Conservation (phyloP, 2,329 filamentous ascomycete species). For the Hansfordia pulvinata region DNA sequence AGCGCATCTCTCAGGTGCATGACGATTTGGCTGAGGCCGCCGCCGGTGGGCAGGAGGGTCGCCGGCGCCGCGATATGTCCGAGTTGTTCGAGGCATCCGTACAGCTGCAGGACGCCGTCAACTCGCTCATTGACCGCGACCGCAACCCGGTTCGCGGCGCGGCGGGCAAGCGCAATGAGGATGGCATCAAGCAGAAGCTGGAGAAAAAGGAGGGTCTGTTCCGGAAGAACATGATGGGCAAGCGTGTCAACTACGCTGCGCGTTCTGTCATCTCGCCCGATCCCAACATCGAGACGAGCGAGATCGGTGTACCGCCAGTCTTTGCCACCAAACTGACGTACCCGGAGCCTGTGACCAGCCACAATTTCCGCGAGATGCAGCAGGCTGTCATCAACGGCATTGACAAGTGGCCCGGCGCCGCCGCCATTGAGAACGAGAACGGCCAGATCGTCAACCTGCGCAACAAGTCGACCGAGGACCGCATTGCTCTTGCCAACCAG, state of each 20-base stretch:
- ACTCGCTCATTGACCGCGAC: slow-evolving; percentile 82
- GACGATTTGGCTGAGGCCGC: slow-evolving; percentile 47
- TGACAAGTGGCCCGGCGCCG: slow-evolving; percentile 86
- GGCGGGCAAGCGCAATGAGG: slow-evolving; percentile 66
- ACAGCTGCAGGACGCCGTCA: slow-evolving; percentile 76
- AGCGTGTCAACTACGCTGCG: slow-evolving; percentile 96
- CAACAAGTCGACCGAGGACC: slow-evolving; percentile 78
- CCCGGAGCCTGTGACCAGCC: slow-evolving; percentile 90
- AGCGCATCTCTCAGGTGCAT: slow-evolving; percentile 60
- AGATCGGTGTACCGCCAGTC: slow-evolving; percentile 96
- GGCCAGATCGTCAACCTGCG: slow-evolving; percentile 81
- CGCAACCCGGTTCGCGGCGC: slow-evolving; percentile 71
- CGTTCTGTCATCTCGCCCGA: slow-evolving; percentile 97
- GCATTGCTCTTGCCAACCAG: slow-evolving; percentile 82
- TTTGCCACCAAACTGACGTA: slow-evolving; percentile 95
- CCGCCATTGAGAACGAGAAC: slow-evolving; percentile 90
- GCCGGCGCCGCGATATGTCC: slow-evolving; percentile 47
- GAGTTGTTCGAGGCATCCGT: slow-evolving; percentile 75
- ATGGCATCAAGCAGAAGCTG: slow-evolving; percentile 93
- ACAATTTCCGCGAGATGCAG: slow-evolving; percentile 93
- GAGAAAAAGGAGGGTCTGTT: slow-evolving; percentile 99
- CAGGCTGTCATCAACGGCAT: slow-evolving; percentile 92
- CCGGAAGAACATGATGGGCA: slow-evolving; percentile 99
- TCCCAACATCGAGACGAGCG: slow-evolving; percentile 96
- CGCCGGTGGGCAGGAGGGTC: too few relatives aligned